phyloP scores from a whole-genome alignment of 1,139 yeast genomes.

The Kurtzmaniella quercitrusa region DNA sequence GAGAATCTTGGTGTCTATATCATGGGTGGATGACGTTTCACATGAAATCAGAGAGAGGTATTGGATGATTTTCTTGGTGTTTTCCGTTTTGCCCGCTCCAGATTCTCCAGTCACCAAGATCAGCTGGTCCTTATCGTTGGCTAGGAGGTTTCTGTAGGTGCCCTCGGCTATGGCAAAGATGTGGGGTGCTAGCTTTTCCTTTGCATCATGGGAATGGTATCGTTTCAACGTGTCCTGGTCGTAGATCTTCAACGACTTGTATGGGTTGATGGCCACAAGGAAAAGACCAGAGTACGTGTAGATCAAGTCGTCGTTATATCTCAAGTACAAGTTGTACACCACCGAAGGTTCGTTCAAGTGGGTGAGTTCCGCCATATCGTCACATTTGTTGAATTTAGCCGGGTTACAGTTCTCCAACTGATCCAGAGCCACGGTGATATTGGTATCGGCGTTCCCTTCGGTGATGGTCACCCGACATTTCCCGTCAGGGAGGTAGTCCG shows the following conservation, averaged over 20 bases:
- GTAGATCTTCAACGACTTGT: conserved; percentile 73
- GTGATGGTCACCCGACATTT: conserved; percentile 49
- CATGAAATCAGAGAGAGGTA: conserved; percentile 76
- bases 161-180: conserved; percentile 88
- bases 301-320: conserved; percentile 76
- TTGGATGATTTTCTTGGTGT: conserved; percentile 93
- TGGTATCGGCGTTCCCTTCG: conserved; percentile 39
- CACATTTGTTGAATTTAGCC: conserved; percentile 83
- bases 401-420: conserved; percentile 76
- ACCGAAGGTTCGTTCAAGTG: conserved; percentile 94
- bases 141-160: conserved; percentile 73
- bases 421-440: conserved; percentile 34
- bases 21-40: conserved; percentile 11
- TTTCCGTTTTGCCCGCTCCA: conserved; percentile 98
- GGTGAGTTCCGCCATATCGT: conserved; percentile 95
- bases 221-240: conserved; percentile 51
- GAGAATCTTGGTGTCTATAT: conserved; percentile 77
- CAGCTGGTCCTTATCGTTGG: conserved; percentile 74
- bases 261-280: conserved; percentile 94
- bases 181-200: conserved; percentile 63
- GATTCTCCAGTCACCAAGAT: conserved; percentile 96
- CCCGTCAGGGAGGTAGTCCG: conserved; percentile 44
- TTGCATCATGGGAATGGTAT: conserved; percentile 46
- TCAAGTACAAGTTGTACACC: conserved; percentile 68
- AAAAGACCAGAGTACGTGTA: conserved; percentile 81